Conservation (phyloP, 2,329 filamentous ascomycete genomes). For the Sporothrix phasma region DNA sequence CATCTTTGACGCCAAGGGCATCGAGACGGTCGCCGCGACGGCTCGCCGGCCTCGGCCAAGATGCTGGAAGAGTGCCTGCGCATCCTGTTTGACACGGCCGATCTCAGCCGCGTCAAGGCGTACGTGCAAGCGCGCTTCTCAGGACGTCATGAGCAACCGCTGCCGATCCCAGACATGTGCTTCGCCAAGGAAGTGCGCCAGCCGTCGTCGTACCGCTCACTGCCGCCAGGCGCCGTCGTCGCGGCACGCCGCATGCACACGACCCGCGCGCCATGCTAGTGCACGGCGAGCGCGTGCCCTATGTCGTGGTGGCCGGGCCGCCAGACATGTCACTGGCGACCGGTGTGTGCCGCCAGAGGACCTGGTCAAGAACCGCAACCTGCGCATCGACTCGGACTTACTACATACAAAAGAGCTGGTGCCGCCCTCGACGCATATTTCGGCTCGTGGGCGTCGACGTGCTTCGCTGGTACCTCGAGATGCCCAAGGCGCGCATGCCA, state of each 20-base stretch:
- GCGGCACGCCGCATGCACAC: constrained; percentile 75
- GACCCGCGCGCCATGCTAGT: constrained; percentile 85
- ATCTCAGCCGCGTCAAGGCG: constrained; percentile 76
- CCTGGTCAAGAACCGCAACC: constrained; percentile 58
- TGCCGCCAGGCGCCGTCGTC: constrained; percentile 81
- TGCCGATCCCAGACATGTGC: constrained; percentile 92
- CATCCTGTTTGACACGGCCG: constrained; percentile 79
- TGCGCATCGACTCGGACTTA: constrained; percentile 87
- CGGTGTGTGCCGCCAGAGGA: constrained; percentile 83
- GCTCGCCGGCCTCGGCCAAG: constrained; percentile 90
- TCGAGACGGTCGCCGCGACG: constrained; percentile 95
- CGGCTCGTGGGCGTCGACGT: constrained; percentile 86
- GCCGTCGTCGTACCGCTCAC: constrained; percentile 73
- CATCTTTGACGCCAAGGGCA: constrained; percentile 95
- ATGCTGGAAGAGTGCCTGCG: constrained; percentile 89
- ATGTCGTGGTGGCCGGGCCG: constrained; percentile 82
- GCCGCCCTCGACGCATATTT: constrained; percentile 92
- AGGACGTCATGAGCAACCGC: constrained; percentile 81
- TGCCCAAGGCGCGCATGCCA: constrained; percentile 74
- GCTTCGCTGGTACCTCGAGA: constrained; percentile 85
- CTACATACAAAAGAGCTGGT: constrained; percentile 96
- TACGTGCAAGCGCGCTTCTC: constrained; percentile 61
- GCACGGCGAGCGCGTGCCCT: constrained; percentile 89
- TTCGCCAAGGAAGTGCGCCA: constrained; percentile 75
- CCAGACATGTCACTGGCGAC: constrained; percentile 77